A percentile compares a stretch with the other conserved stretches of the same genome.
Evolutionary conservation across 1,284 basidiomycete genomes (phyloP).

Genomic region (Cutaneotrichosporon mucoides): DNA sequence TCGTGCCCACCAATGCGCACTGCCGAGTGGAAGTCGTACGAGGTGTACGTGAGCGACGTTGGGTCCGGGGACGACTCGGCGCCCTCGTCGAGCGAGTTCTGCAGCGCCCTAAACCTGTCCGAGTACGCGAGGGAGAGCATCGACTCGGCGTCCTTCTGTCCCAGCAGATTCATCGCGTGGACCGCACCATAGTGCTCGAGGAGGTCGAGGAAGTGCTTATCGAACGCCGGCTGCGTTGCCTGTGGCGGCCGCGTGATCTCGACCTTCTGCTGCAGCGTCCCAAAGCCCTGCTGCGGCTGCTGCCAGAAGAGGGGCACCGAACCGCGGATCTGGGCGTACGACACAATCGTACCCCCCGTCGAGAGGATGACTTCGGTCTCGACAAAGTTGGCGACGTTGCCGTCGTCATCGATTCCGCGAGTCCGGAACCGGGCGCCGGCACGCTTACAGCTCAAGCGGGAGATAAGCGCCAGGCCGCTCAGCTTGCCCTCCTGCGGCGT

Average conservation of each 20-base stretch:
- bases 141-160: conserved; percentile 86
- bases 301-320: conserved; percentile 98
- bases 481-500: conserved; percentile 56
- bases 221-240: conserved; percentile 92
- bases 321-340: conserved; percentile 89
- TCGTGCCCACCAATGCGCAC: conserved; percentile 85
- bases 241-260: conserved; percentile 81
- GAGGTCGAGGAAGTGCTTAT: conserved; percentile 83
- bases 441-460: conserved; percentile 85
- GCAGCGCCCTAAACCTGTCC: conserved; percentile 59
- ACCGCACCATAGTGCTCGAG: conserved; percentile 73
- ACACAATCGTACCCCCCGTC: conserved; percentile 75
- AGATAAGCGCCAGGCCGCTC: conserved; percentile 69
- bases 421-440: conserved; percentile 98
- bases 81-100: conserved; percentile 45
- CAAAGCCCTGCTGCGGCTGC: conserved; percentile 72
- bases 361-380: conserved; percentile 93
- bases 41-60: conserved; percentile 58
- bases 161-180: conserved; percentile 83
- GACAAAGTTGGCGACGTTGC: conserved; percentile 95
- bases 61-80: conserved; percentile 47
- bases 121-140: conserved; percentile 77
- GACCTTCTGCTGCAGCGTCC: conserved; percentile 83
- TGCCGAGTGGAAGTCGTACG: conserved; percentile 90
- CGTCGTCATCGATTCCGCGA: conserved; percentile 95